Base-by-base conservation (phyloP, 495 filamentous ascomycete species). In the Lophium mytilinum region DNA sequence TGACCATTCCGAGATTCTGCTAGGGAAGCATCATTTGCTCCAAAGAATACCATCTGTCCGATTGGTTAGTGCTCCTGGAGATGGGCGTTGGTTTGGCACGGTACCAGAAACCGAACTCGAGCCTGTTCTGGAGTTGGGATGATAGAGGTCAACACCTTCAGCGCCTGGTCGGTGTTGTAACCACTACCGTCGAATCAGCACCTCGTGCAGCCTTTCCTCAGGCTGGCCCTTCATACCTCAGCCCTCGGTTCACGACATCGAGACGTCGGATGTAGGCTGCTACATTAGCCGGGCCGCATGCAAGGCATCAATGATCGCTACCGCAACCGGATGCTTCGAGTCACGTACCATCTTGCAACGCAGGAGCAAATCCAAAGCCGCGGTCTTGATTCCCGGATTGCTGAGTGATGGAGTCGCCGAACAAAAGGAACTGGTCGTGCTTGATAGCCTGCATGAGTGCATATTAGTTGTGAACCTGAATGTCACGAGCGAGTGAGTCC, bases 1-100 rank as follows among this genome's bases (percentile, higher is more conserved):
- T 95, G 90, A 6, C 72, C 69, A 54, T 75, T 81, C 18, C 70
- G 71, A 12, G 76, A 72, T 40, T 75, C 70, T 17, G 75, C 74
- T n/a, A 91, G 63, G 53, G 76, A 78, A 7, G 90, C 84, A 68
- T 96, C 90, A 66, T 96, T 96, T 64, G 90, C 87, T 15, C 90
- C 90, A 56, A 95, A 82, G 64, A 93, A 89, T 59, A 96, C 73
- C 19, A 84, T 76, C 87, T 92, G 52, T 30, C 6, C 6, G 6
- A 3, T 30, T 30, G 24, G 24, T 30, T 30, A 30, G 24, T 30
- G 6, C 24, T 30, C 24, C 24, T 30, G 24, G 24, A 6, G 24
- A 6, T 30, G 24, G 24, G 24, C 24, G 2, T 6, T 6, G 24
- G 24, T 30, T 30, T 37, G 18, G 15, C 19, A 68, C 72, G 55